A percentile compares a stretch with the other conserved stretches of the same genome.
These are phyloP conservation scores for Colletotrichum melonis DNA, from an alignment of 2,329 filamentous ascomycete species.

Conservation along the genomic window DNA sequence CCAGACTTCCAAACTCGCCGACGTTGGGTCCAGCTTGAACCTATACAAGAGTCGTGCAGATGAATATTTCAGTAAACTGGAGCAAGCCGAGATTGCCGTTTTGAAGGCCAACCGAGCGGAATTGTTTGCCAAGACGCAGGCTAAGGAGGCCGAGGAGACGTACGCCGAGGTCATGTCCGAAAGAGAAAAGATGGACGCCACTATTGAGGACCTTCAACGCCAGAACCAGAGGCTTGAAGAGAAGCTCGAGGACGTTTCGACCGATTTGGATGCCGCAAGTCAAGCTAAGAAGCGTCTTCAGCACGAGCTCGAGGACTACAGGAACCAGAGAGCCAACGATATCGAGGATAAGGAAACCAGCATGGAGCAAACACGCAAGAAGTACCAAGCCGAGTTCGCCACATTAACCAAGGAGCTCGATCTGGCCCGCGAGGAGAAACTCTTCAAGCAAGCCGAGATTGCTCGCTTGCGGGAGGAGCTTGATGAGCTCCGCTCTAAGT, in stretches of 20 bases:
- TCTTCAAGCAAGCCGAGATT: slow-evolving; percentile 88
- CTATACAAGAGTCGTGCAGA: slow-evolving; percentile 93
- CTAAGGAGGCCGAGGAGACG: slow-evolving; percentile 89
- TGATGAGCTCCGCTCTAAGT: slow-evolving; percentile 93
- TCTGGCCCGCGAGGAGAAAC: slow-evolving; percentile 89
- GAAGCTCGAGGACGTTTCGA: slow-evolving; percentile 89
- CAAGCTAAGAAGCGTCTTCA: slow-evolving; percentile 95
- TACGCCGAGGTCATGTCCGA: slow-evolving; percentile 92
- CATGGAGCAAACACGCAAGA: slow-evolving; percentile 96
- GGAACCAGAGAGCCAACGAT: slow-evolving; percentile 93
- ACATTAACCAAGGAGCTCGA: slow-evolving; percentile 92
- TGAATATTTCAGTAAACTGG: slow-evolving; percentile 96
- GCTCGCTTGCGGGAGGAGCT: slow-evolving; percentile 92
- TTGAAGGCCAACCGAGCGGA: slow-evolving; percentile 92
- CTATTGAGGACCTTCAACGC: slow-evolving; percentile 89
- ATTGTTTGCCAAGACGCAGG: slow-evolving; percentile 92
- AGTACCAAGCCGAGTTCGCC: slow-evolving; percentile 94
- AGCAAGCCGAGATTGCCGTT: slow-evolving; percentile 95
- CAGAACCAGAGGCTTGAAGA: slow-evolving; percentile 92
- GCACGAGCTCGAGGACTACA: slow-evolving; percentile 97
- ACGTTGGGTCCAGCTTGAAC: slow-evolving; percentile 85
- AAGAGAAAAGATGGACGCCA: slow-evolving; percentile 87
- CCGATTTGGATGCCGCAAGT: slow-evolving; percentile 85
- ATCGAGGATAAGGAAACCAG: slow-evolving; percentile 96
- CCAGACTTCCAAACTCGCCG: slow-evolving; percentile 85